These are phyloP conservation scores for Zangia roseola DNA, from an alignment of 768 basidiomycete genomes.

Conservation along the genomic window DNA sequence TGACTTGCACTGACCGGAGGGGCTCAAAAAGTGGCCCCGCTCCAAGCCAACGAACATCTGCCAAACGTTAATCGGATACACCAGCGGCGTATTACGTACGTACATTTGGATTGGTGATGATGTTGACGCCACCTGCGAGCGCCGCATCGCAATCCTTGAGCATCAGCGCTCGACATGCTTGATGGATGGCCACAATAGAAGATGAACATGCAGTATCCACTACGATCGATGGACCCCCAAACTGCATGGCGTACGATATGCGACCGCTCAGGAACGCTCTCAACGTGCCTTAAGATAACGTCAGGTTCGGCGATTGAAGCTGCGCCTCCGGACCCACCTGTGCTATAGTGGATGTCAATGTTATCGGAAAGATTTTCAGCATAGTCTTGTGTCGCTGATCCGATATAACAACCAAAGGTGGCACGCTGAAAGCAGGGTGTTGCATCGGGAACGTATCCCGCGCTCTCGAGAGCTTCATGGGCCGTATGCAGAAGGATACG, in stretches of 20 bases:
- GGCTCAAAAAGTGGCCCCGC: constrained; percentile 64
- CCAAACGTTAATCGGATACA: constrained; percentile 1
- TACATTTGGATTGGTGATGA: constrained; percentile 71
- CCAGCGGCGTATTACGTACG: constrained; percentile 18
- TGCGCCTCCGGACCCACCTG: constrained; percentile 40
- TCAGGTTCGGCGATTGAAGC: not conserved
- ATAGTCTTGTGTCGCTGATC: constrained; percentile 71
- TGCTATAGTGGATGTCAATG: constrained; percentile 70
- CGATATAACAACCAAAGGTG: constrained; percentile 63
- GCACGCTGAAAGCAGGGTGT: constrained; percentile 51
- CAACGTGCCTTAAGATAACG: constrained; percentile 47
- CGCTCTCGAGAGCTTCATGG: constrained; percentile 65
- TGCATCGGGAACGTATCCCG: constrained; percentile 65
- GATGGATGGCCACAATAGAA: constrained; percentile 64
- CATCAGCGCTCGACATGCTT: constrained; percentile 63
- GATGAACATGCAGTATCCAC: constrained; percentile 78
- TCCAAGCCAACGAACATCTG: constrained; percentile 73
- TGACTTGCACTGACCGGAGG: constrained; percentile 64
- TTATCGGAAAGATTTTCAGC: constrained; percentile 58
- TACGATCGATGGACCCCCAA: constrained; percentile 69
- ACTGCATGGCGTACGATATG: constrained; percentile 64
- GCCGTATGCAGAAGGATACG: constrained; percentile 64
- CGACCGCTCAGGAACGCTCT: constrained; percentile 69
- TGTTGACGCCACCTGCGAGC: constrained; percentile 73
- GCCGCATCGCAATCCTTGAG: constrained; percentile 65